phyloP scores from a whole-genome alignment of 148 eudicot genomes.

The Simmondsia chinensis region DNA sequence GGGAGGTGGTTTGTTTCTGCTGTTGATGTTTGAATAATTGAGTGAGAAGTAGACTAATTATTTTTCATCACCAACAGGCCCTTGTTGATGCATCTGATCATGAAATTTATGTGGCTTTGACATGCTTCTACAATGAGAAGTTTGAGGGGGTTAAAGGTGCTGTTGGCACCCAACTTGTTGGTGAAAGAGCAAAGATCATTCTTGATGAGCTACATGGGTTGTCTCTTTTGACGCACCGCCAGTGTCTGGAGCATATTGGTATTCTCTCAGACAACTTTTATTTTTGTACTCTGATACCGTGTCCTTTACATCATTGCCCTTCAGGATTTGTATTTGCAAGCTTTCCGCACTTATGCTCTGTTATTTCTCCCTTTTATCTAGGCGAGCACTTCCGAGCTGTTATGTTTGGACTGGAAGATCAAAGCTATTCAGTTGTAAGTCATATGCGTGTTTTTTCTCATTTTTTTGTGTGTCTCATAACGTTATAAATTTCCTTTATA shows the following conservation, averaged over 20 bases:
- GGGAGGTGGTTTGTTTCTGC: background rate
- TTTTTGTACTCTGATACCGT: background rate
- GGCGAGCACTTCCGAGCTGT: slow-evolving; percentile 77
- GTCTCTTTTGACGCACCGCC: slow-evolving; percentile 55
- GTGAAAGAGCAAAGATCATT: slow-evolving; percentile 86
- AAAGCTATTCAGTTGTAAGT: slow-evolving; percentile 64
- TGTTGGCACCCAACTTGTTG: slow-evolving; percentile 86
- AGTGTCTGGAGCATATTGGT: slow-evolving; percentile 90
- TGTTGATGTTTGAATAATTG: too few relatives aligned
- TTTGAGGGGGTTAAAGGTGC: slow-evolving; percentile 65
- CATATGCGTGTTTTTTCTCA: too few relatives aligned
- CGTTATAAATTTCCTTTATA: background rate
- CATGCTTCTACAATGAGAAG: slow-evolving; percentile 60
- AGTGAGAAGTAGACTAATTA: too few relatives aligned
- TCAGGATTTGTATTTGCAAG: slow-evolving; percentile 3
- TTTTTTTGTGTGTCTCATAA: background rate
- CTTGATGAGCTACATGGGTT: slow-evolving; percentile 69
- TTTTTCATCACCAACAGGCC: slow-evolving; percentile 52
- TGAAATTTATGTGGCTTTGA: slow-evolving; percentile 72
- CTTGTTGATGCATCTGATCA: slow-evolving; percentile 72
- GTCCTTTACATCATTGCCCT: too few relatives aligned
- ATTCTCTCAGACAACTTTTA: slow-evolving; percentile 11
- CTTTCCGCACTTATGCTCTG: background rate
- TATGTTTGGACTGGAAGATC: slow-evolving; percentile 69
- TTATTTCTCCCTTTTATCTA: slow-evolving; percentile 16